Conservation (phyloP, 2,329 filamentous ascomycete species). For the Endoconidiophora laricicola region DNA sequence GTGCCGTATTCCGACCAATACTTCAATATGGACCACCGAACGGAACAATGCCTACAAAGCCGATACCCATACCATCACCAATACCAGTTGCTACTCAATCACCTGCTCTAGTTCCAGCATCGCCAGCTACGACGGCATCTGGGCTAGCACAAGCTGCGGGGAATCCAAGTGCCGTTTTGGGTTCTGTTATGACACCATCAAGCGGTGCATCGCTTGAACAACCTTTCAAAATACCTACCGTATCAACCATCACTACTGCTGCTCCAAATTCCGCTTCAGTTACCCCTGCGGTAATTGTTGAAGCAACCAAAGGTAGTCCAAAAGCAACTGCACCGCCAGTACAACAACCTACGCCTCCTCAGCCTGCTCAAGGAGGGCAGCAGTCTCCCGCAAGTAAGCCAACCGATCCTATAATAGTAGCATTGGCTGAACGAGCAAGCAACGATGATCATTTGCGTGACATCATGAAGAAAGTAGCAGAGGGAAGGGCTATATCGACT, state of each 20-base stretch:
- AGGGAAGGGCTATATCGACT: slow-evolving; percentile 51
- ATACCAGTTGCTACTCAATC: slow-evolving; percentile 17
- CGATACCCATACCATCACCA: slow-evolving; percentile 24
- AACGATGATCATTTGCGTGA: slow-evolving; percentile 56
- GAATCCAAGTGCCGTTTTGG: slow-evolving; percentile 13
- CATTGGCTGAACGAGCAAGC: slow-evolving; percentile 58
- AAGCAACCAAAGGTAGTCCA: neutral
- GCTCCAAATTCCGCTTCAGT: neutral
- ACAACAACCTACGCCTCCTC: slow-evolving; percentile 13
- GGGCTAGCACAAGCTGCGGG: slow-evolving; percentile 10
- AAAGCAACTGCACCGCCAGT: slow-evolving; percentile 13
- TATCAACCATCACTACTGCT: no score
- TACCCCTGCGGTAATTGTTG: neutral
- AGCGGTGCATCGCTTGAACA: slow-evolving; percentile 1
- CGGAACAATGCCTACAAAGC: slow-evolving; percentile 36
- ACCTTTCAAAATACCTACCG: no score
- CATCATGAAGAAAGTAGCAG: slow-evolving; percentile 70
- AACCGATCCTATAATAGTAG: slow-evolving; percentile 65
- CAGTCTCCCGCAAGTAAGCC: slow-evolving; percentile 17
- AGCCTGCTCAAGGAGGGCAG: slow-evolving; percentile 12
- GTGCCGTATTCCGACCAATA: slow-evolving; percentile 32
- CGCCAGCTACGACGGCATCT: slow-evolving; percentile 2
- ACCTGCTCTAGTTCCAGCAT: slow-evolving; percentile 12
- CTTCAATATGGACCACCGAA: slow-evolving; percentile 51
- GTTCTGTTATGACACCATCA: slow-evolving; percentile 14